Evolutionary conservation across 192 early-diverging fungal genomes (phyloP).

Genomic region (Entomortierella lignicola): DNA sequence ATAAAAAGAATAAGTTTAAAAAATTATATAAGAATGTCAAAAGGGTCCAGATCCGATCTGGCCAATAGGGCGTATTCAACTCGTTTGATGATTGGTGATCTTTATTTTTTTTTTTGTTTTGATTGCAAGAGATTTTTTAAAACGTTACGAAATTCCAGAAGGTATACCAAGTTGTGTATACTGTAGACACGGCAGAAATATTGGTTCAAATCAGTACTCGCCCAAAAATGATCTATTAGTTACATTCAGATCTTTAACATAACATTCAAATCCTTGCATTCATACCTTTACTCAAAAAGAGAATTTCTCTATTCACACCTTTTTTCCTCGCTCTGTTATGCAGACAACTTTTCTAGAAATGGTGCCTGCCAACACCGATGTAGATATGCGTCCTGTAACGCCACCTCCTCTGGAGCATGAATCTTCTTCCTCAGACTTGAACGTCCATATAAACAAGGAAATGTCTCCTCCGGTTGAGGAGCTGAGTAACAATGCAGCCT

Average conservation of each 20-base stretch:
- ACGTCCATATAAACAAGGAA: slow-evolving; percentile 17
- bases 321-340: neutral
- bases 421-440: neutral
- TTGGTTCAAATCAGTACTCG: slow-evolving; percentile 9
- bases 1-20: no score
- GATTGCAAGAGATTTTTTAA: no score
- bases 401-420: neutral
- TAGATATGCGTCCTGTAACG: slow-evolving; percentile 19
- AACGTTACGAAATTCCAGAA: slow-evolving; percentile 1
- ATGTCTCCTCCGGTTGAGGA: neutral
- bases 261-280: neutral
- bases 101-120: no score
- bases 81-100: no score
- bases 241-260: neutral
- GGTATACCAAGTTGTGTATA: neutral
- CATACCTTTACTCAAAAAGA: neutral
- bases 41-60: no score
- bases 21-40: no score
- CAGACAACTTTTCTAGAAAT: neutral
- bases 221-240: neutral
- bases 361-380: slow-evolving; percentile 30
- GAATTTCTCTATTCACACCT: neutral
- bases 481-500: neutral
- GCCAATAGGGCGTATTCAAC: no score
- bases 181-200: neutral